Percentiles rank a stretch among this genome's conserved stretches.
These are phyloP conservation scores for Arabidopsis arenosa DNA, from an alignment of 345 rosid species.

Conservation along the genomic window DNA sequence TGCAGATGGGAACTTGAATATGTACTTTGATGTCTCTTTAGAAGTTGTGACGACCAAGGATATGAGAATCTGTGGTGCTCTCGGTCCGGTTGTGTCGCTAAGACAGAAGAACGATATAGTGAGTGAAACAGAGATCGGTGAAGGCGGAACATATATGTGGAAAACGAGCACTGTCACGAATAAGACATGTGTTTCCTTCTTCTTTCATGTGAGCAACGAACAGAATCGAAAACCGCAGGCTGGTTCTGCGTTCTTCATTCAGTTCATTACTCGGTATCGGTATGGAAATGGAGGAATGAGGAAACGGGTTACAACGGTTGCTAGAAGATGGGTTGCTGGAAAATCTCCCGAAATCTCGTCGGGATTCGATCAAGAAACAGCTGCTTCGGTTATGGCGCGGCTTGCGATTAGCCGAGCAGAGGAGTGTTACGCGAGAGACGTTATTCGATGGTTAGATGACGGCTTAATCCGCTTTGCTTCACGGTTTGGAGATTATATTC, in stretches of 20 bases:
- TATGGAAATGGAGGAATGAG: conserved; percentile 68
- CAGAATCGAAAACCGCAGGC: conserved; percentile 64
- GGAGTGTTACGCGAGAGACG: conserved; percentile 75
- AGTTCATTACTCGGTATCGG: conserved; percentile 82
- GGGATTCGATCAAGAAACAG: conserved; percentile 97
- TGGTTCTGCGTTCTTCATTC: conserved; percentile 86
- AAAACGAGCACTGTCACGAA: conserved; percentile 73
- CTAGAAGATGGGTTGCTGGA: conserved; percentile 91
- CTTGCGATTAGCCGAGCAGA: conserved; percentile 84
- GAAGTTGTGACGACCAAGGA: conserved; percentile 88
- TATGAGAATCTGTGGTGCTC: conserved; percentile 80
- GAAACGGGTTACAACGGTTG: conserved; percentile 90
- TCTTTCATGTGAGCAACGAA: conserved; percentile 71
- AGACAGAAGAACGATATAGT: conserved; percentile 66
- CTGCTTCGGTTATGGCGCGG: conserved; percentile 93
- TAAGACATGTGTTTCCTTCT: conserved; percentile 86
- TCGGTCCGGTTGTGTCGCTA: conserved; percentile 93
- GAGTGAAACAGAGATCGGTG: conserved; percentile 72
- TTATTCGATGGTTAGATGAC: conserved; percentile 91
- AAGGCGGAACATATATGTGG: conserved; percentile 85
- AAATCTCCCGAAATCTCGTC: conserved; percentile 74
- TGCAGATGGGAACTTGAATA: conserved; percentile 67
- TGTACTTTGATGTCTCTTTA: conserved; percentile 88
- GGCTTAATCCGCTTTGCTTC: conserved; percentile 76
- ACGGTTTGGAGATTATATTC: conserved; percentile 85